phyloP scores from a whole-genome alignment of 2,329 filamentous ascomycete genomes.

The Nannizzia gypsea region DNA sequence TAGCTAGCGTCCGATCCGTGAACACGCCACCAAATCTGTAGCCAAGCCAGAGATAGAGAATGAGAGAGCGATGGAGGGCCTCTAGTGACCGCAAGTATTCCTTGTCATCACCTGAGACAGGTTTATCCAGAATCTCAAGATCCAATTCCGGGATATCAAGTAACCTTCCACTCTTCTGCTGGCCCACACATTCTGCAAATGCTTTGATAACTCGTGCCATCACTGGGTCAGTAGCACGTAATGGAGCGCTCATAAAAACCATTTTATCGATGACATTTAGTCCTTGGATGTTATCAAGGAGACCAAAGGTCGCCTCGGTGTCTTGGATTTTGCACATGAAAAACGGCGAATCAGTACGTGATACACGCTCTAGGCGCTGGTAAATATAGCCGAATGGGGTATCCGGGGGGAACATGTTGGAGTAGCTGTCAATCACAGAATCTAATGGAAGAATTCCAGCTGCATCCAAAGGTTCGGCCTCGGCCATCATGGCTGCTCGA shows the following conservation, averaged over 20 bases:
- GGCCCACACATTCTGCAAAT: conserved; percentile 58
- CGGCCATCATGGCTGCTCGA: conserved; percentile 47
- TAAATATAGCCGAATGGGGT: conserved; percentile 79
- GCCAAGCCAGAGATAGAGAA: conserved; percentile 84
- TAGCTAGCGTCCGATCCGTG: conserved; percentile 59
- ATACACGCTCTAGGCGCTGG: conserved; percentile 59
- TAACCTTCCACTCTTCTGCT: conserved; percentile 54
- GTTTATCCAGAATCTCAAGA: conserved; percentile 58
- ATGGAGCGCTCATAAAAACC: conserved; percentile 61
- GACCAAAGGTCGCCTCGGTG: conserved; percentile 55
- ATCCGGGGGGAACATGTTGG: conserved; percentile 65
- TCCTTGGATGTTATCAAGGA: conserved; percentile 57
- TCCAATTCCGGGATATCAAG: conserved; percentile 59
- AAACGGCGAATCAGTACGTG: conserved; percentile 53
- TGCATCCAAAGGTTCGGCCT: conserved; percentile 53
- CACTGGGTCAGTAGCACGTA: conserved; percentile 40
- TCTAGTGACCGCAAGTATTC: conserved; percentile 60
- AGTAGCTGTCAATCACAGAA: conserved; percentile 60
- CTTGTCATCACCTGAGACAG: conserved; percentile 30
- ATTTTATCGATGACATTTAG: conserved; percentile 65
- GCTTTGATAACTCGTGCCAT: conserved; percentile 43
- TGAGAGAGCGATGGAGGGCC: conserved; percentile 65
- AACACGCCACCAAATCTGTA: conserved; percentile 80
- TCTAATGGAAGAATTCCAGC: conserved; percentile 67
- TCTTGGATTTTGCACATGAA: conserved; percentile 56